Percentiles rank a stretch among this genome's conserved stretches.
phyloP scores from a whole-genome alignment of 2,329 filamentous ascomycete species.

The Scytalidium sp. region DNA sequence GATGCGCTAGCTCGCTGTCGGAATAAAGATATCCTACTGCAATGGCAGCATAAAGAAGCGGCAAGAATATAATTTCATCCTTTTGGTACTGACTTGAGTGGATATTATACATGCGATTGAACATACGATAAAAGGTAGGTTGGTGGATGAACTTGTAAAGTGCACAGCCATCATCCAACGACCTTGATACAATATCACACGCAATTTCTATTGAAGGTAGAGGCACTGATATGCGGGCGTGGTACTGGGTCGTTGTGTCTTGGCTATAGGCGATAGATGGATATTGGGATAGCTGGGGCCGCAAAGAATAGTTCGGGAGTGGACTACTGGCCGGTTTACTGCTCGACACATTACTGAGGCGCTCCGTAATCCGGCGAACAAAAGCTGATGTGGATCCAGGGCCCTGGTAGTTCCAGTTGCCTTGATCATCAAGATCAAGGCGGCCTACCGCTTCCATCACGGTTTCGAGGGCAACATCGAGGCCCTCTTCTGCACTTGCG shows the following conservation, averaged over 20 bases:
- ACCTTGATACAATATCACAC: conserved; percentile 49
- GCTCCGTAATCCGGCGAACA: background rate
- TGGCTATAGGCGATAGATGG: conserved; percentile 42
- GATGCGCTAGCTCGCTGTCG: conserved; percentile 31
- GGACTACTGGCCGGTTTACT: conserved; percentile 46
- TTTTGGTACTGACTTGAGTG: conserved; percentile 58
- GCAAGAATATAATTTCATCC: conserved; percentile 63
- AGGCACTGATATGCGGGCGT: conserved; percentile 40
- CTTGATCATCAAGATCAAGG: background rate
- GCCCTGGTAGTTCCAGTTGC: conserved; percentile 1
- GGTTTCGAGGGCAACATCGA: conserved; percentile 71
- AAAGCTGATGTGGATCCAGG: background rate
- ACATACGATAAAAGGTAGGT: conserved; percentile 70
- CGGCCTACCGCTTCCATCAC: conserved; percentile 49
- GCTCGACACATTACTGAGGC: background rate
- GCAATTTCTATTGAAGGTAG: conserved; percentile 62
- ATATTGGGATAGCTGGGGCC: background rate
- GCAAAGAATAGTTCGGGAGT: conserved; percentile 44
- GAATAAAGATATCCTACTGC: conserved; percentile 67
- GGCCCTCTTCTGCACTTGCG: background rate
- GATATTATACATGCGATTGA: conserved; percentile 72
- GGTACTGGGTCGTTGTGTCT: conserved; percentile 40
- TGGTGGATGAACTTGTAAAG: conserved; percentile 69
- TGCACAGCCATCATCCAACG: conserved; percentile 53
- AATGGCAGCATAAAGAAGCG: conserved; percentile 64